Evolutionary conservation across 2,329 filamentous ascomycete species (phyloP), one percentile per base, ranked within the genome.

Genomic region (Neopestalotiopsis rosae): DNA sequence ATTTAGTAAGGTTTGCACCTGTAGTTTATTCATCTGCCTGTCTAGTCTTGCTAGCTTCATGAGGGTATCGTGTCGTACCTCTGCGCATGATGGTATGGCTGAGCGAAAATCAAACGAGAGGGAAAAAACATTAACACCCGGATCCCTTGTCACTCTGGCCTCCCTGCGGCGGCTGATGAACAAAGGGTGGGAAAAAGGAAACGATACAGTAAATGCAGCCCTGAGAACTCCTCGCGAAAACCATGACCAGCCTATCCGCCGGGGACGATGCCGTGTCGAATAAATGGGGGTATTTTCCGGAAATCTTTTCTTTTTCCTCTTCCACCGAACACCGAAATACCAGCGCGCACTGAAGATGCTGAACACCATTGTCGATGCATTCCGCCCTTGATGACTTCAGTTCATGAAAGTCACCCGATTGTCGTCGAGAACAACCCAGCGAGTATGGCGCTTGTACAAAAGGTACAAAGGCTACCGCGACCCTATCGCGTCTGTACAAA

Each of bases 181-280:
- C 14, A 2, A 20, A 17, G 17, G 17, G 20, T 52, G 45, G 45
- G 20, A 20, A 52, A 52, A 52, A 20, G 17, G 20, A 20, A 52
- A 52, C 17, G n/a, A 52, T n/a, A n/a, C 45, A 20, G 17, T 10
- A 52, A 52, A 52, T 20, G 45, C 45, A 38, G 34, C 34, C 49
- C 49, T 24, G 14, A 14, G 14, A n/a, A 56, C 14, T 56, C 49
- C 14, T 14, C 24, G 12, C 12, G 13, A 28, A 30, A 59, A 59
- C n/a, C 57, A 34, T 59, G n/a, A 52, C 45, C 45, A 40, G n/a
- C 59, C 32, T n/a, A 17, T 67, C 65, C 65, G 61, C 65, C 65
- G 40, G 65, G 65, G 65, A 67, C 24, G 42, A 42, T 13, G n/a
- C 59, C 30, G 28, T 12, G 30, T 38, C 59, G 32, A 62, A 62